Percentiles rank a stretch among this genome's conserved stretches.
Conservation (phyloP, 306 rosid genomes). For the Prunus armeniaca region DNA sequence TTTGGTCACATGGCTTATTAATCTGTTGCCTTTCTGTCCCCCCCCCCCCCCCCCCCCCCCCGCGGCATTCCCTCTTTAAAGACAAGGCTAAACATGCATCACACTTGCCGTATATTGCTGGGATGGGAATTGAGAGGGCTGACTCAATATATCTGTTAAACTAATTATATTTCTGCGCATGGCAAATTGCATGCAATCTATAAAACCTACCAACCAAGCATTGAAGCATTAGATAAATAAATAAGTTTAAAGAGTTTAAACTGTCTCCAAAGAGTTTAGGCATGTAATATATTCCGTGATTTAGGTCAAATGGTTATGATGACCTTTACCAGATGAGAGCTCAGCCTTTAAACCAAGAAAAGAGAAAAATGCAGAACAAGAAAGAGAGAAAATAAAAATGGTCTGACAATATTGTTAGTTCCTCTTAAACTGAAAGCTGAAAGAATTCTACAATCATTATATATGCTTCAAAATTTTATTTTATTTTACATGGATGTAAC, state of each 20-base stretch:
- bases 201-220: neutral
- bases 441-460: neutral
- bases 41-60: neutral
- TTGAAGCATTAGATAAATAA: neutral
- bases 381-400: neutral
- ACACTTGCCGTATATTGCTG: neutral
- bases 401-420: neutral
- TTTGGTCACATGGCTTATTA: conserved; percentile 25
- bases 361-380: neutral
- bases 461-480: neutral
- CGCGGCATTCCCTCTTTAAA: neutral
- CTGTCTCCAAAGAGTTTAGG: no score
- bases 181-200: neutral
- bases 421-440: neutral
- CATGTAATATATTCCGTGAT: neutral
- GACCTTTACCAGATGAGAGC: neutral
- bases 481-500: neutral
- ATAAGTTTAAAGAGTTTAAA: neutral
- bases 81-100: neutral
- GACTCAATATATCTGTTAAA: neutral
- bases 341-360: neutral
- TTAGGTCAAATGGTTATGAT: neutral
- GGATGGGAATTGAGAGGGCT: neutral
- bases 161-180: neutral
- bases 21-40: conserved; percentile 1